phyloP scores from a whole-genome alignment of 306 rosid genomes.

The Malus sylvestris region DNA sequence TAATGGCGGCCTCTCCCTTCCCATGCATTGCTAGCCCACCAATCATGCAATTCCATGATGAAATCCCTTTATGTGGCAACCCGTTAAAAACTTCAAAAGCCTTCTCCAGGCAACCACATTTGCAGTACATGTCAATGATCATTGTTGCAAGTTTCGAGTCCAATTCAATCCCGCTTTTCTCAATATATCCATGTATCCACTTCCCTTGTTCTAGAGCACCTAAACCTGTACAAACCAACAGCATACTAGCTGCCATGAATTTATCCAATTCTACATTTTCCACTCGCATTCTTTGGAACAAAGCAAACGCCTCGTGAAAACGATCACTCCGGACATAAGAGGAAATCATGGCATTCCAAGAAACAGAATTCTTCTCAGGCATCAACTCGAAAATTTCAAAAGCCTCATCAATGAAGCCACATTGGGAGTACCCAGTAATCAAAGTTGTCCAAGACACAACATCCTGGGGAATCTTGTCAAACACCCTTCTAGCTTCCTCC shows the following conservation, averaged over 20 bases:
- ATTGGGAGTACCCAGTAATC: conserved; percentile 42
- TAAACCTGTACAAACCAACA: conserved; percentile 51
- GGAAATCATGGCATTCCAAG: conserved; percentile 70
- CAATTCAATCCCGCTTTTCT: conserved; percentile 39
- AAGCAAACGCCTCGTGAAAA: conserved; percentile 43
- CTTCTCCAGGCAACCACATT: conserved; percentile 56
- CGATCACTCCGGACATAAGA: conserved; percentile 44
- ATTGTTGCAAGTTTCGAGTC: conserved; percentile 53
- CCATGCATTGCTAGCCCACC: conserved; percentile 77
- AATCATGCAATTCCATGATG: conserved; percentile 66
- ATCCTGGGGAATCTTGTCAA: conserved; percentile 37
- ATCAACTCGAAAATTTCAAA: conserved; percentile 37
- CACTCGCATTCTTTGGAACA: conserved; percentile 42
- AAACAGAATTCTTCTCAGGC: conserved; percentile 39
- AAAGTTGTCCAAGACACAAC: conserved; percentile 56
- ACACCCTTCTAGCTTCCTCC: conserved; percentile 42
- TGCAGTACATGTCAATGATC: conserved; percentile 62
- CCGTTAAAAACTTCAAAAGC: conserved; percentile 40
- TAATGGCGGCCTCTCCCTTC: conserved; percentile 44
- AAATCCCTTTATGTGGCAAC: conserved; percentile 33
- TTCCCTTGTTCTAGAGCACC: conserved; percentile 64
- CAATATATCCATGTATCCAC: conserved; percentile 47
- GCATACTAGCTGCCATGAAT: conserved; percentile 53
- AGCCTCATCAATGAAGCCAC: conserved; percentile 45
- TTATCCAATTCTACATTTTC: conserved; percentile 28